phyloP scores from a whole-genome alignment of 2,329 filamentous ascomycete genomes.

The Phyllosticta citriasiana region DNA sequence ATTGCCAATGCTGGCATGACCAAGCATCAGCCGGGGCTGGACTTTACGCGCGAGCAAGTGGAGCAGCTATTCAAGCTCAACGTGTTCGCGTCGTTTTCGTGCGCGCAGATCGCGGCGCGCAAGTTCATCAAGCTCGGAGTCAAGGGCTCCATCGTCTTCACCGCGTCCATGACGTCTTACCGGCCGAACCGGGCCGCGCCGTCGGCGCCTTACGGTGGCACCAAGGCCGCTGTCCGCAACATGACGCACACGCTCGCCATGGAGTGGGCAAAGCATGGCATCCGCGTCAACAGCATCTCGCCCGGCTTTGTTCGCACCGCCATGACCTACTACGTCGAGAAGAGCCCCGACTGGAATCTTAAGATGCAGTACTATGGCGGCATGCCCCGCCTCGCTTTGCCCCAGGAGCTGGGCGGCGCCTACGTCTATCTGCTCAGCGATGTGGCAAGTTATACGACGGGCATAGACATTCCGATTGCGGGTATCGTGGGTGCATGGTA shows the following conservation, averaged over 20 bases:
- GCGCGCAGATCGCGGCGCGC: conserved; percentile 36
- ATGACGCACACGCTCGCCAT: conserved; percentile 31
- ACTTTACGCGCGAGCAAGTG: conserved; percentile 32
- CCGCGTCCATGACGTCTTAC: conserved; percentile 40
- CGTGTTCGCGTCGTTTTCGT: conserved; percentile 37
- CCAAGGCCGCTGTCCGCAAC: conserved; percentile 33
- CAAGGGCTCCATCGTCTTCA: conserved; percentile 34
- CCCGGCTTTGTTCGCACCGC: conserved; percentile 26
- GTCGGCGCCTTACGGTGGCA: conserved; percentile 38
- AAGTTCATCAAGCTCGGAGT: conserved; percentile 35
- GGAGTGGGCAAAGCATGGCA: conserved; percentile 25
- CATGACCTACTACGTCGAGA: conserved; percentile 42
- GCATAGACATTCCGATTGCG: conserved; percentile 40
- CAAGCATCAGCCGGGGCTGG: conserved; percentile 38
- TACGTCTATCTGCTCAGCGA: conserved; percentile 41
- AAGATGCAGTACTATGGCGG: conserved; percentile 47
- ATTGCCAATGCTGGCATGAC: conserved; percentile 34
- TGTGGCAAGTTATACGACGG: conserved; percentile 38
- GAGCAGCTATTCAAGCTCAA: conserved; percentile 38
- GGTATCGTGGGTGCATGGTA: conserved; percentile 38
- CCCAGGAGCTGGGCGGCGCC: conserved; percentile 41
- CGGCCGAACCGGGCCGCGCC: conserved; percentile 42
- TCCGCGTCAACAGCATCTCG: conserved; percentile 23
- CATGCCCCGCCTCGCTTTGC: conserved; percentile 42
- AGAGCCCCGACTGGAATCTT: conserved; percentile 40